Percentiles rank a stretch among this genome's conserved stretches.
These are phyloP conservation scores for Magnolia kwangsiensis DNA, from an alignment of 164 flowering plant species.

Conservation along the genomic window DNA sequence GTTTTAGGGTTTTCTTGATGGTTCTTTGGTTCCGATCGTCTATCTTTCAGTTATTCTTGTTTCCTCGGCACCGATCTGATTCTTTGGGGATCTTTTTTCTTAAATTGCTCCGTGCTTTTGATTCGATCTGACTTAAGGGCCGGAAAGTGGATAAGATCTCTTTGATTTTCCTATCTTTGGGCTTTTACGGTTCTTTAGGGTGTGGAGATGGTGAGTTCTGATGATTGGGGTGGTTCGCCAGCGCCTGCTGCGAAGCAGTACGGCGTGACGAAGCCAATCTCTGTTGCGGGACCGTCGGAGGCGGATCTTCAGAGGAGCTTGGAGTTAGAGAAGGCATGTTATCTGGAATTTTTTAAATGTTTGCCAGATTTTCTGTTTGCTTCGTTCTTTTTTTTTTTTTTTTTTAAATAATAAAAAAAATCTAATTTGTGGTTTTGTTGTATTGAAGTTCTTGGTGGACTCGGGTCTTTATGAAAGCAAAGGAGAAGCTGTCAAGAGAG, in stretches of 20 bases:
- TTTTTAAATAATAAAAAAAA: too few species aligned
- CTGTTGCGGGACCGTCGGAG: slow-evolving; percentile 61
- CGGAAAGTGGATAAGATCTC: background rate
- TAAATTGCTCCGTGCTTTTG: slow-evolving; percentile 4
- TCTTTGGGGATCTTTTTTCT: slow-evolving; percentile 7
- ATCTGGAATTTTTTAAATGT: background rate
- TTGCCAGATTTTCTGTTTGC: background rate
- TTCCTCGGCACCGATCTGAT: slow-evolving; percentile 6
- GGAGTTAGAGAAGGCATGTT: slow-evolving; percentile 66
- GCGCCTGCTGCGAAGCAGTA: slow-evolving; percentile 35
- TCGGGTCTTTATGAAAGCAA: slow-evolving; percentile 65
- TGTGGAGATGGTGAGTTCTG: slow-evolving; percentile 34
- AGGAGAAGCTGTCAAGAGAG: slow-evolving; percentile 63
- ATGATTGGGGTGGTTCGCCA: slow-evolving; percentile 28
- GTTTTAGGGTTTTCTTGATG: slow-evolving; percentile 6
- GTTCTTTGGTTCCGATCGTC: slow-evolving; percentile 1
- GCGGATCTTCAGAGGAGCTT: slow-evolving; percentile 53
- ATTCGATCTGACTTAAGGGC: background rate
- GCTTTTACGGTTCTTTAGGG: background rate
- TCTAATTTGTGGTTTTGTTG: slow-evolving; percentile 6
- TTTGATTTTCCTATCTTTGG: background rate
- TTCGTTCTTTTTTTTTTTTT: background rate
- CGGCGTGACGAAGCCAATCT: slow-evolving; percentile 75
- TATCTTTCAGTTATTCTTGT: slow-evolving; percentile 7
- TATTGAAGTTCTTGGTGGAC: slow-evolving; percentile 52